Conservation (phyloP, 2,329 filamentous ascomycete species). For the Stagonosporopsis vannaccii region DNA sequence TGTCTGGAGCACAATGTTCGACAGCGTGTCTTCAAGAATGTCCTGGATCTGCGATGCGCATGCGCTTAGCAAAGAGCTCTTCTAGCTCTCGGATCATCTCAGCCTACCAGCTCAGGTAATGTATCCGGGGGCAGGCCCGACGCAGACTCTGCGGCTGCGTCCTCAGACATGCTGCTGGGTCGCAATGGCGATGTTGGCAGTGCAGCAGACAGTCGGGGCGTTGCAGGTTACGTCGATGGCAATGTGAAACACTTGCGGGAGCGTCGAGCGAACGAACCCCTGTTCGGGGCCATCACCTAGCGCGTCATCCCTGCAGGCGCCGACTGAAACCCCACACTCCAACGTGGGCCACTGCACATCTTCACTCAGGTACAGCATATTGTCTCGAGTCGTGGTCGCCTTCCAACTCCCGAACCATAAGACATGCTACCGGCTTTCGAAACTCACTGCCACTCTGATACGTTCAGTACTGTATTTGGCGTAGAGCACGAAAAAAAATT, state of each 20-base stretch:
- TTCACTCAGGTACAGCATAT: background rate
- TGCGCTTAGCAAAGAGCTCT: constrained; percentile 36
- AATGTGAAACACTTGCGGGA: constrained; percentile 16
- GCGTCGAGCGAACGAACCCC: constrained; percentile 11
- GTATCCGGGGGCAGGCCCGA: constrained; percentile 37
- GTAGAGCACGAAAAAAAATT: background rate
- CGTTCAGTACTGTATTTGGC: background rate
- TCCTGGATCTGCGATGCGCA: constrained; percentile 37
- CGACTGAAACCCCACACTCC: constrained; percentile 11
- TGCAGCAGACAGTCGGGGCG: constrained; percentile 19
- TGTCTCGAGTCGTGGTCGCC: background rate
- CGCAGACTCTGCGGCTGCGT: constrained; percentile 37
- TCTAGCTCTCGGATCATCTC: constrained; percentile 7
- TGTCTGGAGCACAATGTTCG: constrained; percentile 79
- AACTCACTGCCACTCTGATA: background rate
- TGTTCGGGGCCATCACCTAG: constrained; percentile 10
- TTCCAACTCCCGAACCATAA: no score
- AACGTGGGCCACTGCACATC: constrained; percentile 1
- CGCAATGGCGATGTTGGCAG: constrained; percentile 22
- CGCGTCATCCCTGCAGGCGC: constrained; percentile 17
- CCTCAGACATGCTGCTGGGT: constrained; percentile 48
- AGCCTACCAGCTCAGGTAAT: constrained; percentile 44
- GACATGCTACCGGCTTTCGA: background rate
- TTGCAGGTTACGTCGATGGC: constrained; percentile 19
- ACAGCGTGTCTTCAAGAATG: constrained; percentile 76